Conservation (phyloP, 768 basidiomycete species). For the Lactarius psammicola region DNA sequence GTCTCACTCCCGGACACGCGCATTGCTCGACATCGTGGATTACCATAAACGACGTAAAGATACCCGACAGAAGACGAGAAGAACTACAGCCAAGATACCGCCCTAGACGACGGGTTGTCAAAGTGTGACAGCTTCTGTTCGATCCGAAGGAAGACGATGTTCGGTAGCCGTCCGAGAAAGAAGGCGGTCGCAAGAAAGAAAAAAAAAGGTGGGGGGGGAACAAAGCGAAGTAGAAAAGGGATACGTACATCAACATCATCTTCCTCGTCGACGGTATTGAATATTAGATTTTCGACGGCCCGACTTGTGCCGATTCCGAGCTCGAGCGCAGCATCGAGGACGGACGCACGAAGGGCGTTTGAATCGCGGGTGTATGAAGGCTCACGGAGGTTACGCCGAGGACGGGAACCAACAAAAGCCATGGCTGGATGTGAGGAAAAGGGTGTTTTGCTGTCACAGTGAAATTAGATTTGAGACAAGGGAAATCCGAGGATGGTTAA, state of each 20-base stretch:
- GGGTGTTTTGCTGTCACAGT: not conserved
- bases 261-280: constrained; percentile 56
- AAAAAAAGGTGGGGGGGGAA: not conserved
- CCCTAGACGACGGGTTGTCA: not conserved
- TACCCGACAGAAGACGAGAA: not conserved
- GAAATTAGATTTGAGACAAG: not conserved
- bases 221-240: not conserved
- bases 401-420: constrained; percentile 9
- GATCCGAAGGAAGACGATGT: not conserved
- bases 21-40: not conserved
- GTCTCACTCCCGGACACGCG: not conserved
- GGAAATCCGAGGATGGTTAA: not conserved
- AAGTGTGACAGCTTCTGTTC: not conserved
- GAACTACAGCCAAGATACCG: constrained; percentile 4
- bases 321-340: constrained; percentile 69
- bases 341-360: constrained; percentile 63
- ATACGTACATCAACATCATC: constrained; percentile 45
- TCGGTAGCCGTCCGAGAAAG: not conserved
- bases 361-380: constrained; percentile 45
- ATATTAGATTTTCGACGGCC: constrained; percentile 72
- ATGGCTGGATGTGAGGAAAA: not conserved
- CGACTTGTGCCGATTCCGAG: constrained; percentile 60
- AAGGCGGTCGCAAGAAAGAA: not conserved
- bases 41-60: not conserved
- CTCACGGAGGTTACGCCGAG: constrained; percentile 9